A percentile compares a stretch with the other conserved stretches of the same genome.
phyloP scores from a whole-genome alignment of 352 stramenopile genomes.

The Phytophthora ramorum region DNA sequence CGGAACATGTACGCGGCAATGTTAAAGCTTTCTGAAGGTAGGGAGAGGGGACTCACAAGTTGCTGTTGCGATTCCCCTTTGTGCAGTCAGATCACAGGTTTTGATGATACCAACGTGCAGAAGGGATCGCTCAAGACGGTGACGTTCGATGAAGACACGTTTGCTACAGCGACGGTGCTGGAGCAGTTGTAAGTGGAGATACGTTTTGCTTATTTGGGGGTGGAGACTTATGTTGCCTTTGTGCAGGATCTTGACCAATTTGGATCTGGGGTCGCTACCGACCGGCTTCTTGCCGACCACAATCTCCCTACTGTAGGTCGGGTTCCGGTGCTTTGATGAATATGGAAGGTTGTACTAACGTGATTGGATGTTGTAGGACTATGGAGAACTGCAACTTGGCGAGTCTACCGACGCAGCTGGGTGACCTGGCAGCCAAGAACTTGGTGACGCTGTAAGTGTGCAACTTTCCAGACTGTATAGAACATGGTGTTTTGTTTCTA shows the following conservation, averaged over 20 bases:
- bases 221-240: neutral
- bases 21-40: neutral
- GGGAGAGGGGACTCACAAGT: conserved; percentile 7
- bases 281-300: conserved; percentile 60
- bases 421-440: conserved; percentile 52
- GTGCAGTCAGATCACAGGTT: conserved; percentile 79
- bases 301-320: conserved; percentile 48
- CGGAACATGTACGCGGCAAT: conserved; percentile 49
- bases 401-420: conserved; percentile 53
- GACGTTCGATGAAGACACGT: conserved; percentile 52
- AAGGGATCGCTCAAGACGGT: conserved; percentile 71
- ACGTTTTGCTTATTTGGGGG: neutral
- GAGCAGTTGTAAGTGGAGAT: conserved; percentile 51
- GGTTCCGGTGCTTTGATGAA: conserved; percentile 4
- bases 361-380: conserved; percentile 34
- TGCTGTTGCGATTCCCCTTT: conserved; percentile 2
- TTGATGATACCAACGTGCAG: conserved; percentile 54
- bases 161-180: conserved; percentile 46
- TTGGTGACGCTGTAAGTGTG: conserved; percentile 58
- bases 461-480: neutral
- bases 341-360: conserved; percentile 9
- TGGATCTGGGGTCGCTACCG: conserved; percentile 58
- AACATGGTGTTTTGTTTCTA: neutral
- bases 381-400: conserved; percentile 79
- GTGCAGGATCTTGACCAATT: conserved; percentile 59